Conservation (phyloP, 1,284 basidiomycete species). For the Apiotrichum gamsii region DNA sequence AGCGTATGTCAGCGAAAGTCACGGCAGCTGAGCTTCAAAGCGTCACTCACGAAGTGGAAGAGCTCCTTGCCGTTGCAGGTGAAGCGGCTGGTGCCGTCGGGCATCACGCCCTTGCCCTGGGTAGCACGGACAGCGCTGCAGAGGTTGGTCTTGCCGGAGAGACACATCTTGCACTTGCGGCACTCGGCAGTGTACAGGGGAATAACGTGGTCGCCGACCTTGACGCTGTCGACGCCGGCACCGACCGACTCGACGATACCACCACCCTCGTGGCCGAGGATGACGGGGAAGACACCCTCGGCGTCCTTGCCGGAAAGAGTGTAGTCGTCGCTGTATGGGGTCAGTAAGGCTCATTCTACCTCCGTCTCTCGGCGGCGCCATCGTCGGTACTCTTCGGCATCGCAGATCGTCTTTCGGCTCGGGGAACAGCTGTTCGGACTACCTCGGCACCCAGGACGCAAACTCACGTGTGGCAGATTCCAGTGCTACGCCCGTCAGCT, state of each 20-base stretch:
- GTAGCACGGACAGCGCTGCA: conserved; percentile 86
- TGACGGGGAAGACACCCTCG: conserved; percentile 92
- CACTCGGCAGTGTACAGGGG: conserved; percentile 96
- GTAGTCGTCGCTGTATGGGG: conserved; percentile 66
- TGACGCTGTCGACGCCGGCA: conserved; percentile 81
- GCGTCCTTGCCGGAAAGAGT: conserved; percentile 94
- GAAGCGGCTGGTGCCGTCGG: conserved; percentile 87
- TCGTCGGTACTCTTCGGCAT: no score
- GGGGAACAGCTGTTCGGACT: no score
- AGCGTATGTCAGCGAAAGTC: neutral
- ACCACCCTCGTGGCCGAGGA: conserved; percentile 75
- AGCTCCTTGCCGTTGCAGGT: conserved; percentile 80
- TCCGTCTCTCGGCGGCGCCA: no score
- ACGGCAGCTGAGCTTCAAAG: no score
- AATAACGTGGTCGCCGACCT: conserved; percentile 84
- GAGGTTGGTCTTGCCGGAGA: conserved; percentile 95
- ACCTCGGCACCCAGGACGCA: no score
- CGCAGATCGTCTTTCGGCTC: no score
- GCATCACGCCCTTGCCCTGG: conserved; percentile 95
- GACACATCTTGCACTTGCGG: conserved; percentile 95
- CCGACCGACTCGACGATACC: conserved; percentile 80
- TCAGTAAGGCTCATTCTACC: no score
- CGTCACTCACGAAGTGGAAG: conserved; percentile 72
- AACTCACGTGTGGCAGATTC: conserved; percentile 84
- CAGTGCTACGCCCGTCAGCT: conserved; percentile 49